Evolutionary conservation across 495 filamentous ascomycete genomes (phyloP).

Genomic region (Aspergillus olivimuriae): DNA sequence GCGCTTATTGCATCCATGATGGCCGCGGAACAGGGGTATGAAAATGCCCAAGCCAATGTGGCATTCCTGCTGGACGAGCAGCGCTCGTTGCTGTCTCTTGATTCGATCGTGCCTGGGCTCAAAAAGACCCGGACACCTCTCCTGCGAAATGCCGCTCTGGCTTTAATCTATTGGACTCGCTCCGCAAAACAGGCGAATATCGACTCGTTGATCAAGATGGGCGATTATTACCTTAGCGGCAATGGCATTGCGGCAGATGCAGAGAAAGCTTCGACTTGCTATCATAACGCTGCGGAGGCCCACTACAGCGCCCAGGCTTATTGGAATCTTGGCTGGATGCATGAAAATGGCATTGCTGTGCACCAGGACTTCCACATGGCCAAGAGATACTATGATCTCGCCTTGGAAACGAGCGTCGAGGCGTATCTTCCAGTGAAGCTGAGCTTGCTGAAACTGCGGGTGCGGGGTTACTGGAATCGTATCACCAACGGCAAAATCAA

Average conservation of each 20-base stretch:
- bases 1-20: constrained; percentile 82
- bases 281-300: constrained; percentile 83
- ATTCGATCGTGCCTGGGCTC: constrained; percentile 35
- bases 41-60: constrained; percentile 88
- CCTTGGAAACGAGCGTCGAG: constrained; percentile 83
- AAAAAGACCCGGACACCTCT: constrained; percentile 39
- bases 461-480: constrained; percentile 87
- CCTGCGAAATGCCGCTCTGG: constrained; percentile 66
- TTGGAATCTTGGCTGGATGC: constrained; percentile 99
- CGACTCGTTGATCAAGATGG: constrained; percentile 95
- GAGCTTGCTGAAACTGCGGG: constrained; percentile 76
- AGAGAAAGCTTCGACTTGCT: constrained; percentile 90
- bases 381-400: constrained; percentile 91
- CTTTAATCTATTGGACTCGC: constrained; percentile 93
- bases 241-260: constrained; percentile 63
- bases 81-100: constrained; percentile 54
- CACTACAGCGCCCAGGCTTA: constrained; percentile 90
- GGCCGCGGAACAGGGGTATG: constrained; percentile 95
- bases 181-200: constrained; percentile 91
- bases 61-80: constrained; percentile 84
- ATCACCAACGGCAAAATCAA: constrained; percentile 85
- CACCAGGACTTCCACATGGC: constrained; percentile 96
- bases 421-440: constrained; percentile 92
- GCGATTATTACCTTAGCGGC: constrained; percentile 87
- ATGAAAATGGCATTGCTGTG: constrained; percentile 92